Percentiles rank a stretch among this genome's conserved stretches.
These are phyloP conservation scores for Lodderomyces jiufengensis DNA, from an alignment of 1,139 yeast genomes.

Conservation along the genomic window DNA sequence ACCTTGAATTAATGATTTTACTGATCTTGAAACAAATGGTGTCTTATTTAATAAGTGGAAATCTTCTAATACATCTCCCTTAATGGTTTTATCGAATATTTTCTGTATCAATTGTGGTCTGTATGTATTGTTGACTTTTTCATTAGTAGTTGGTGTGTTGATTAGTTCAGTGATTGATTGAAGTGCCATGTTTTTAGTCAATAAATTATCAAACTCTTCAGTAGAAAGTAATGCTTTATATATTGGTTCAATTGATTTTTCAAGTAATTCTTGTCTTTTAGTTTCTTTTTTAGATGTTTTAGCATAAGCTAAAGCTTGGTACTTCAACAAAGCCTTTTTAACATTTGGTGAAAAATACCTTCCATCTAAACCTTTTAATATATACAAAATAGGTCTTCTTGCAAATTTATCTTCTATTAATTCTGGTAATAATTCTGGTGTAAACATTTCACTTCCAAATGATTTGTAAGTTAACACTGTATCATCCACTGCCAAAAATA, in stretches of 20 bases:
- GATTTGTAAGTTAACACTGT: slow-evolving; percentile 79
- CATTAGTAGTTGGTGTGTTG: slow-evolving; percentile 48
- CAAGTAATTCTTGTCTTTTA: slow-evolving; percentile 68
- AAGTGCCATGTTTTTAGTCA: slow-evolving; percentile 72
- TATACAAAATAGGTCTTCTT: slow-evolving; percentile 83
- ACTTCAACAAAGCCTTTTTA: slow-evolving; percentile 55
- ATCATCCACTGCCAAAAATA: slow-evolving; percentile 89
- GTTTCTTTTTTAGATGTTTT: slow-evolving; percentile 83
- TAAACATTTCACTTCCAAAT: slow-evolving; percentile 57
- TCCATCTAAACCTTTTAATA: slow-evolving; percentile 76
- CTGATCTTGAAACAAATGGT: slow-evolving; percentile 72
- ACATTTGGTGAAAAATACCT: slow-evolving; percentile 76
- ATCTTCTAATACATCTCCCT: slow-evolving; percentile 71
- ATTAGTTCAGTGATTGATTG: slow-evolving; percentile 79
- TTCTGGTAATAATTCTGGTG: slow-evolving; percentile 52
- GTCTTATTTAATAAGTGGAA: slow-evolving; percentile 61
- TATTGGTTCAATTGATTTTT: slow-evolving; percentile 63
- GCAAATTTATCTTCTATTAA: slow-evolving; percentile 71
- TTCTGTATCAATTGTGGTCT: slow-evolving; percentile 54
- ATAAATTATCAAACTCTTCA: slow-evolving; percentile 32
- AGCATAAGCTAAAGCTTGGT: slow-evolving; percentile 60
- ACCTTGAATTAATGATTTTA: slow-evolving; percentile 80
- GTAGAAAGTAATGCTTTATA: slow-evolving; percentile 46
- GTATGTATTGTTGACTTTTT: slow-evolving; percentile 38
- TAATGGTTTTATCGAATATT: slow-evolving; percentile 51